phyloP scores from a whole-genome alignment of 108 stramenopile species.

The Cyclostephanos invisitatus region DNA sequence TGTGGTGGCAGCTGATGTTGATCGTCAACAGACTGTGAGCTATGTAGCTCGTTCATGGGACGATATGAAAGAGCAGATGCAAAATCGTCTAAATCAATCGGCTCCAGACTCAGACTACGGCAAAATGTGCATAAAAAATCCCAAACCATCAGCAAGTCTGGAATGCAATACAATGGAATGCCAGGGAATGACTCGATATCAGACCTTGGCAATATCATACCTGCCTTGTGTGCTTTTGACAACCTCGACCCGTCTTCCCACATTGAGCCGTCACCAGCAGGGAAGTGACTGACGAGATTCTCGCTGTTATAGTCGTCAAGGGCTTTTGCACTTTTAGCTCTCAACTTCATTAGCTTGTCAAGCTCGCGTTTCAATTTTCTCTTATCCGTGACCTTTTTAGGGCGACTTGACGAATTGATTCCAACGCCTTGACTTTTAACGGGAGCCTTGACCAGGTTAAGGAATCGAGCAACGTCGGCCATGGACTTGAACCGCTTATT shows the following conservation, averaged over 20 bases:
- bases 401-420: constrained; percentile 17
- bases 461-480: constrained; percentile 72
- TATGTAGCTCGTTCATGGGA: constrained; percentile 42
- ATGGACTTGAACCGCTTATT: constrained; percentile 78
- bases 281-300: constrained; percentile 49
- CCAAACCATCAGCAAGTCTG: constrained; percentile 82
- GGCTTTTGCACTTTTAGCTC: constrained; percentile 58
- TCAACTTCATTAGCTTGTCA: constrained; percentile 66
- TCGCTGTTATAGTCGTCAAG: constrained; percentile 77
- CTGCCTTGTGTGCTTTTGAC: constrained; percentile 33
- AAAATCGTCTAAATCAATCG: constrained; percentile 82
- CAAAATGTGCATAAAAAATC: constrained; percentile 86
- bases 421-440: constrained; percentile 38
- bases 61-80: constrained; percentile 68
- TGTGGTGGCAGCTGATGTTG: constrained; percentile 8
- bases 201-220: constrained; percentile 29
- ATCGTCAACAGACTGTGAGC: constrained; percentile 29
- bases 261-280: constrained; percentile 49
- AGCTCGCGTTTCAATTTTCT: constrained; percentile 75
- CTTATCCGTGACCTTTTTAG: constrained; percentile 64
- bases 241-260: constrained; percentile 31
- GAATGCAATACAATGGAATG: constrained; percentile 74
- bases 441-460: constrained; percentile 54
- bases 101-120: constrained; percentile 64
- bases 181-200: constrained; percentile 75